phyloP scores from a whole-genome alignment of 2,329 filamentous ascomycete genomes.

The Monosporascus sp. region DNA sequence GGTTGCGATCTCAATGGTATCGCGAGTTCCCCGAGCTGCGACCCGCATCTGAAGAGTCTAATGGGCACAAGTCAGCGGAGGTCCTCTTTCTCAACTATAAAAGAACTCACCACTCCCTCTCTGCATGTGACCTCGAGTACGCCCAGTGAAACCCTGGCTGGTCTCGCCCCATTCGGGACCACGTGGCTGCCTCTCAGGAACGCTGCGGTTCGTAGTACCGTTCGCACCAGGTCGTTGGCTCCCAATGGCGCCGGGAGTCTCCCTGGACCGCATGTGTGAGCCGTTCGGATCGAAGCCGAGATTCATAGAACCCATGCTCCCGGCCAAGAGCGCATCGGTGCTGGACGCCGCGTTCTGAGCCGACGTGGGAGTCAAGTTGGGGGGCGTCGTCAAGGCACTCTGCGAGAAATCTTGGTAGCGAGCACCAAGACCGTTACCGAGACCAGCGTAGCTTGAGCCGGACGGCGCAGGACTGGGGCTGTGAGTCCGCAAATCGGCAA shows the following conservation, averaged over 20 bases:
- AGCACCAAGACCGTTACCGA: slow-evolving; percentile 42
- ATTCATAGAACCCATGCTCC: slow-evolving; percentile 38
- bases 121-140: slow-evolving; percentile 54
- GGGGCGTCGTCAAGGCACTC: slow-evolving; percentile 25
- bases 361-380: slow-evolving; percentile 28
- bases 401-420: slow-evolving; percentile 28
- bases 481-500: slow-evolving; percentile 90
- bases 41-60: slow-evolving; percentile 28
- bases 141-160: slow-evolving; percentile 44
- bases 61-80: slow-evolving; percentile 8
- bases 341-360: slow-evolving; percentile 26
- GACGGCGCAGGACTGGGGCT: slow-evolving; percentile 90
- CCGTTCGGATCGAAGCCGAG: slow-evolving; percentile 44
- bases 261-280: slow-evolving; percentile 35
- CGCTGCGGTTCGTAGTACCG: slow-evolving; percentile 35
- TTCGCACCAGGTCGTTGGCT: slow-evolving; percentile 55
- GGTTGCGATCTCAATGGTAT: slow-evolving; percentile 20
- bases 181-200: slow-evolving; percentile 58
- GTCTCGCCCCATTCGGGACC: slow-evolving; percentile 56
- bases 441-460: slow-evolving; percentile 67
- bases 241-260: slow-evolving; percentile 56
- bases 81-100: neutral
- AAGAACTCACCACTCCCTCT: slow-evolving; percentile 51
- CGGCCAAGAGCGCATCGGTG: slow-evolving; percentile 25
- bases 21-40: slow-evolving; percentile 25